phyloP scores from a whole-genome alignment of 495 filamentous ascomycete genomes.

The Aspergillus sparsus region DNA sequence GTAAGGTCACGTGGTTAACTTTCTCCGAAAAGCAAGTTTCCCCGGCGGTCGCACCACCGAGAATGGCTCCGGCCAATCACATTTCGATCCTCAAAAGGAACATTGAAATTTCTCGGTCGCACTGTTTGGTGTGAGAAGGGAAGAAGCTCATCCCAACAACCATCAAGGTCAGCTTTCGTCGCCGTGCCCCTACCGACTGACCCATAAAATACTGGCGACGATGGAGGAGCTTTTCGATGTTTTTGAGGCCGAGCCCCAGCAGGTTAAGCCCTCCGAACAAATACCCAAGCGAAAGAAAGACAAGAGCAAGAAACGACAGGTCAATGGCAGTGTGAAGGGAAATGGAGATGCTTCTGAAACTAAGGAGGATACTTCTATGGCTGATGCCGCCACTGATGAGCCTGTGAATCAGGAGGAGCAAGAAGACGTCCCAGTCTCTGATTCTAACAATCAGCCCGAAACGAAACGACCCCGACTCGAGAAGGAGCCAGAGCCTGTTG shows the following conservation, averaged over 20 bases:
- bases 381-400: conserved; percentile 32
- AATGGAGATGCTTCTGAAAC: conserved; percentile 45
- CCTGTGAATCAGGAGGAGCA: conserved; percentile 21
- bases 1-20: conserved; percentile 32
- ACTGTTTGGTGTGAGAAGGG: conserved; percentile 12
- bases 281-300: conserved; percentile 53
- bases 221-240: conserved; percentile 88
- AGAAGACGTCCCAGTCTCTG: conserved; percentile 24
- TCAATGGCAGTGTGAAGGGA: conserved; percentile 71
- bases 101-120: conserved; percentile 39
- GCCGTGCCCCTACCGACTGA: conserved; percentile 17
- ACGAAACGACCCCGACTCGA: conserved; percentile 76
- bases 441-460: conserved; percentile 51
- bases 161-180: conserved; percentile 17
- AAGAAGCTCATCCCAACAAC: conserved; percentile 28
- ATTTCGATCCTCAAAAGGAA: conserved; percentile 30
- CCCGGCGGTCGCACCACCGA: conserved; percentile 20
- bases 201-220: conserved; percentile 21
- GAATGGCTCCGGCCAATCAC: conserved; percentile 15
- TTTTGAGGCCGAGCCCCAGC: conserved; percentile 68
- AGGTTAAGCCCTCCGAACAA: conserved; percentile 31
- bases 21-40: conserved; percentile 22
- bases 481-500: conserved; percentile 72
- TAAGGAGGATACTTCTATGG: conserved; percentile 47
- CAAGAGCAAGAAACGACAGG: conserved; percentile 78